A percentile compares a stretch with the other conserved stretches of the same genome.
These are phyloP conservation scores for Roridomyces roridus DNA, from an alignment of 768 basidiomycete species.

Conservation along the genomic window DNA sequence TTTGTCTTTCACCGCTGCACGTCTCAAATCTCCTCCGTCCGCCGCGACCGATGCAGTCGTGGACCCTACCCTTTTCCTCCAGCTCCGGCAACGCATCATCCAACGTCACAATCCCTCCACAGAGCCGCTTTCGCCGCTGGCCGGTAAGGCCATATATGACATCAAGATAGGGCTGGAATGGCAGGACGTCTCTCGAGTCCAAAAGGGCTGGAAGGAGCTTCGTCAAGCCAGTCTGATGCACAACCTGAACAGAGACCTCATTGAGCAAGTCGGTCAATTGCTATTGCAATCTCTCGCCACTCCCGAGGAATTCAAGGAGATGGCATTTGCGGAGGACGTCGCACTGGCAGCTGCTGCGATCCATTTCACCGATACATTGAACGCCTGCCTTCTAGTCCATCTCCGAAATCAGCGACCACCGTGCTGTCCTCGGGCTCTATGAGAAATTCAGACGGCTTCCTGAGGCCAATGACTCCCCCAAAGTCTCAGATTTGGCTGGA, in stretches of 20 bases:
- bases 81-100: slow-evolving; percentile 19
- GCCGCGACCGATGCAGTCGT: neutral
- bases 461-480: slow-evolving; percentile 26
- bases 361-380: slow-evolving; percentile 53
- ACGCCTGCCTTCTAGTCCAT: slow-evolving; percentile 53
- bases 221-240: slow-evolving; percentile 49
- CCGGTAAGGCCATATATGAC: slow-evolving; percentile 40
- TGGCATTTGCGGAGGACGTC: slow-evolving; percentile 48
- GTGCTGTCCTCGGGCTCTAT: slow-evolving; percentile 53
- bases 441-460: slow-evolving; percentile 38
- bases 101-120: slow-evolving; percentile 19
- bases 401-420: slow-evolving; percentile 47
- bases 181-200: slow-evolving; percentile 36
- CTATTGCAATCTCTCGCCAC: slow-evolving; percentile 37
- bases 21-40: neutral
- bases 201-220: slow-evolving; percentile 49
- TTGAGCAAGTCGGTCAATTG: slow-evolving; percentile 45
- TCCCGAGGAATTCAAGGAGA: slow-evolving; percentile 34
- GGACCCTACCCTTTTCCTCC: slow-evolving; percentile 14
- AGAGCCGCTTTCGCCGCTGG: slow-evolving; percentile 23
- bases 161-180: slow-evolving; percentile 45
- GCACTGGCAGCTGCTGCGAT: slow-evolving; percentile 54
- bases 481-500: slow-evolving; percentile 18
- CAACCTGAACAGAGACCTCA: slow-evolving; percentile 49
- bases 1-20: slow-evolving; percentile 9